Evolutionary conservation across 495 filamentous ascomycete species (phyloP).

Genomic region (Aspergillus bridgeri): DNA sequence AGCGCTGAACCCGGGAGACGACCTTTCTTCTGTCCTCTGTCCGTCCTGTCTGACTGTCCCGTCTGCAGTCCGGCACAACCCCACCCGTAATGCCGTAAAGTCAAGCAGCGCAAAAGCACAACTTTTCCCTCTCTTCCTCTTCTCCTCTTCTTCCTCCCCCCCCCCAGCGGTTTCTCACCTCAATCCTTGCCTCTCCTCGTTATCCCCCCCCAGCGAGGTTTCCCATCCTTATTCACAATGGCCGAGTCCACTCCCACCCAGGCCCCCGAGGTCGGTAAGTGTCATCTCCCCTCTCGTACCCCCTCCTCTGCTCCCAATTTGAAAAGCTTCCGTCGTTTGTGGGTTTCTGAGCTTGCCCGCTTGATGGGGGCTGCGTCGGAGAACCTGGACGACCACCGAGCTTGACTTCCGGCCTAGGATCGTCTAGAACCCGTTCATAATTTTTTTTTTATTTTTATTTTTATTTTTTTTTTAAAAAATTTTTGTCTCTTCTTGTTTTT

Average conservation of each 20-base stretch:
- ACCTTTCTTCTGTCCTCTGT: too few relatives aligned
- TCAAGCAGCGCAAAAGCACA: background rate
- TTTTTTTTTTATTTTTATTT: background rate
- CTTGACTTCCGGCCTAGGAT: background rate
- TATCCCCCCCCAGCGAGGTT: conserved; percentile 6
- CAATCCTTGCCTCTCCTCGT: conserved; percentile 23
- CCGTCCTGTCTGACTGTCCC: too few relatives aligned
- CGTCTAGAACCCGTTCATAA: background rate
- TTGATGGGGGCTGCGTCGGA: conserved; percentile 15
- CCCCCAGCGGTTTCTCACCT: conserved; percentile 15
- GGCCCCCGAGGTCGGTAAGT: conserved; percentile 47
- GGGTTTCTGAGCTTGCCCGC: conserved; percentile 32
- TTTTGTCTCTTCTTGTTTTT: background rate
- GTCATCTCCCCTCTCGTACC: conserved; percentile 12
- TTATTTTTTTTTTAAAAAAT: background rate
- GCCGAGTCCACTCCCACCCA: conserved; percentile 29
- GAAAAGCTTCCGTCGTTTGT: conserved; percentile 44
- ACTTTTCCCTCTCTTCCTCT: conserved; percentile 26
- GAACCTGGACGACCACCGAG: conserved; percentile 5
- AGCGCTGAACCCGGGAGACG: too few relatives aligned
- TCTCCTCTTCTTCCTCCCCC: conserved; percentile 10
- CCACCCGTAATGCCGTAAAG: background rate
- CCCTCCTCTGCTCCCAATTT: conserved; percentile 17
- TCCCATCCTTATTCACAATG: conserved; percentile 34
- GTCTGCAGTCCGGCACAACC: too few relatives aligned